These are phyloP conservation scores for Collybia sp. DNA, from an alignment of 768 basidiomycete genomes.

Conservation along the genomic window DNA sequence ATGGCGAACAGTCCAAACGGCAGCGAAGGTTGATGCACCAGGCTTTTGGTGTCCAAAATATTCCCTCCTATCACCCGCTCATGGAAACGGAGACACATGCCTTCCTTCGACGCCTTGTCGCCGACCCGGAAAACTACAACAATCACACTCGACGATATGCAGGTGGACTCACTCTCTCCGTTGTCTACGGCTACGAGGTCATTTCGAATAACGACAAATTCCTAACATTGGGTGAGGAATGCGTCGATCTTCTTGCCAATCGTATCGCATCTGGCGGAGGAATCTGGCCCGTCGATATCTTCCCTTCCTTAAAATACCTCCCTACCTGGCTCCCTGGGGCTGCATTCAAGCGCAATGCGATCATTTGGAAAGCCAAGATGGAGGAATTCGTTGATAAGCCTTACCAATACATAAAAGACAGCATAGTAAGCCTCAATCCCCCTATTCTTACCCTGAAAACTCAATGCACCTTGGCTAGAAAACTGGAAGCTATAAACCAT, in stretches of 20 bases:
- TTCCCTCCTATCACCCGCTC: slow-evolving; percentile 54
- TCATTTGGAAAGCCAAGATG: slow-evolving; percentile 57
- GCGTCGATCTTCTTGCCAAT: slow-evolving; percentile 34
- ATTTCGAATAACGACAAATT: slow-evolving; percentile 31
- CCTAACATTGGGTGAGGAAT: slow-evolving; percentile 35
- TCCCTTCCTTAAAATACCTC: slow-evolving; percentile 47
- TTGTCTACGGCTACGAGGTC: slow-evolving; percentile 59
- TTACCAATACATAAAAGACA: slow-evolving; percentile 51
- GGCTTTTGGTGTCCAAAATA: slow-evolving; percentile 48
- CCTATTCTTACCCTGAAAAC: slow-evolving; percentile 1
- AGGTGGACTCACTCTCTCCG: slow-evolving; percentile 50
- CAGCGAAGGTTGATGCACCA: slow-evolving; percentile 66
- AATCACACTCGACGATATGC: slow-evolving; percentile 46
- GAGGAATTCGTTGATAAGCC: slow-evolving; percentile 62
- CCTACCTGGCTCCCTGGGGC: slow-evolving; percentile 68
- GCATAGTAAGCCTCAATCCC: slow-evolving; percentile 39
- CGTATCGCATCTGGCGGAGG: slow-evolving; percentile 37
- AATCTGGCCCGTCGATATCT: slow-evolving; percentile 46
- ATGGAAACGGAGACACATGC: slow-evolving; percentile 50
- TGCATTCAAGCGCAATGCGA: slow-evolving; percentile 59
- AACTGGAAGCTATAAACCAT: slow-evolving; percentile 31
- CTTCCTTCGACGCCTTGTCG: slow-evolving; percentile 53
- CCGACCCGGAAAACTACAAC: slow-evolving; percentile 31
- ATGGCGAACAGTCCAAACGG: slow-evolving; percentile 57
- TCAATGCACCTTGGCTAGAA: slow-evolving; percentile 24